Evolutionary conservation across 305 asterid species (phyloP).

Genomic region (Ilex paraguariensis): DNA sequence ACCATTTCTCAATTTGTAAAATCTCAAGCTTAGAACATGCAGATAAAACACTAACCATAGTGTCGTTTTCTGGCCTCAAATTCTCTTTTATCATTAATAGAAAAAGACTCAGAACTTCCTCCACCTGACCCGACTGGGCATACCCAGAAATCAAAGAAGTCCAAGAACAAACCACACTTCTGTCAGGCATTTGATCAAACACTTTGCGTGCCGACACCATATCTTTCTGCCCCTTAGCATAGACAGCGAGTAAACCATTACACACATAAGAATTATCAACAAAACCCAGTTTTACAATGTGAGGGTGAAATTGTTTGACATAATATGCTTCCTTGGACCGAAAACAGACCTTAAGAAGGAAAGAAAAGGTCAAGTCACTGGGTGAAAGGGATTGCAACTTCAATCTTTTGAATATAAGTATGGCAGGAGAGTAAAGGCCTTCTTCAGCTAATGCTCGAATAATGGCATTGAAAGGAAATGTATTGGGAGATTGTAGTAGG

Average conservation of each 20-base stretch:
- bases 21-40: constrained; percentile 50
- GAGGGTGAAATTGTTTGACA: constrained; percentile 43
- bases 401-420: constrained; percentile 29
- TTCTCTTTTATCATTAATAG: constrained; percentile 39
- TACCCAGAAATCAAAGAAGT: constrained; percentile 66
- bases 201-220: constrained; percentile 40
- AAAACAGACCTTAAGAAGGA: constrained; percentile 57
- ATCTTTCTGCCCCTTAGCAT: constrained; percentile 39
- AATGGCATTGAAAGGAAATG: constrained; percentile 61
- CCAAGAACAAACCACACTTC: constrained; percentile 48
- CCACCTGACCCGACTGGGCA: constrained; percentile 41
- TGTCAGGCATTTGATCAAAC: constrained; percentile 67
- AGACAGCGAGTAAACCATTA: constrained; percentile 52
- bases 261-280: constrained; percentile 36
- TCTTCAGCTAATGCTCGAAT: constrained; percentile 56
- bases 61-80: constrained; percentile 48
- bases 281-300: constrained; percentile 44
- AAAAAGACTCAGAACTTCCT: constrained; percentile 44
- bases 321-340: constrained; percentile 15
- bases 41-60: constrained; percentile 65
- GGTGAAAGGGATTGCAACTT: constrained; percentile 29
- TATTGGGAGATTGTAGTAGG: constrained; percentile 31
- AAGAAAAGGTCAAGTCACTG: constrained; percentile 59
- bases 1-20: constrained; percentile 43
- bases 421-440: constrained; percentile 25